phyloP scores from a whole-genome alignment of 768 basidiomycete species.

The Suillus alpinus region DNA sequence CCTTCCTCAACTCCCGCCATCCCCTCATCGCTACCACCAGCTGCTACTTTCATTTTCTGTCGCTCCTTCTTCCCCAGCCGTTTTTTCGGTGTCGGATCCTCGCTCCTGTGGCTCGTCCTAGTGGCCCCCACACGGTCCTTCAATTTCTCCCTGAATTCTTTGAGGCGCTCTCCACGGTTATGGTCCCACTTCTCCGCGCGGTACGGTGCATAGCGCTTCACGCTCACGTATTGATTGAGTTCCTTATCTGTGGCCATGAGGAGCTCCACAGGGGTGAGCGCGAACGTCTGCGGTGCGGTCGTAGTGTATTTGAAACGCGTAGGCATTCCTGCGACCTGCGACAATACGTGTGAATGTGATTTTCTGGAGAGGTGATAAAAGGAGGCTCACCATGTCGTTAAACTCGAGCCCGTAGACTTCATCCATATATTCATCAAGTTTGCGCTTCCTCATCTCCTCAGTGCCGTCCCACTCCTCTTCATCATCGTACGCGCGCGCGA shows the following conservation, averaged over 20 bases:
- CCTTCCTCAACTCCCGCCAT: not conserved
- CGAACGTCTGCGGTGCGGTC: conserved; percentile 58
- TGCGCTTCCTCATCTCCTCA: conserved; percentile 85
- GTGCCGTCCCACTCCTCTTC: conserved; percentile 82
- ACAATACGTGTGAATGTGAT: not conserved
- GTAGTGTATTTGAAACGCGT: conserved; percentile 93
- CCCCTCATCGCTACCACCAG: not conserved
- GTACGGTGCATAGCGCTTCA: conserved; percentile 93
- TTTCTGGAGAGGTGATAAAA: not conserved
- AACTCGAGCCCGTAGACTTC: conserved; percentile 90
- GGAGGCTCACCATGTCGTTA: conserved; percentile 80
- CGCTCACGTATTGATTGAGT: conserved; percentile 84
- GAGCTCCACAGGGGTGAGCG: conserved; percentile 81
- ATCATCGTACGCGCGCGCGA: conserved; percentile 45
- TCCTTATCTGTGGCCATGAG: conserved; percentile 90
- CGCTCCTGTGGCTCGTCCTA: conserved; percentile 12
- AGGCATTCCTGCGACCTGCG: conserved; percentile 61
- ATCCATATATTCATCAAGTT: conserved; percentile 86
- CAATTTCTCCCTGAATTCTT: conserved; percentile 69
- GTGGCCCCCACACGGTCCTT: conserved; percentile 34
- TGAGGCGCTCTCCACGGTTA: conserved; percentile 59
- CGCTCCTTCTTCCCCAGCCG: conserved; percentile 72
- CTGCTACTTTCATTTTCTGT: conserved; percentile 39
- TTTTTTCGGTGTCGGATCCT: conserved; percentile 45
- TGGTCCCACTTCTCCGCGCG: conserved; percentile 68